Conservation (phyloP, 192 early-diverging fungal genomes). For the Tieghemiomyces parasiticus region DNA sequence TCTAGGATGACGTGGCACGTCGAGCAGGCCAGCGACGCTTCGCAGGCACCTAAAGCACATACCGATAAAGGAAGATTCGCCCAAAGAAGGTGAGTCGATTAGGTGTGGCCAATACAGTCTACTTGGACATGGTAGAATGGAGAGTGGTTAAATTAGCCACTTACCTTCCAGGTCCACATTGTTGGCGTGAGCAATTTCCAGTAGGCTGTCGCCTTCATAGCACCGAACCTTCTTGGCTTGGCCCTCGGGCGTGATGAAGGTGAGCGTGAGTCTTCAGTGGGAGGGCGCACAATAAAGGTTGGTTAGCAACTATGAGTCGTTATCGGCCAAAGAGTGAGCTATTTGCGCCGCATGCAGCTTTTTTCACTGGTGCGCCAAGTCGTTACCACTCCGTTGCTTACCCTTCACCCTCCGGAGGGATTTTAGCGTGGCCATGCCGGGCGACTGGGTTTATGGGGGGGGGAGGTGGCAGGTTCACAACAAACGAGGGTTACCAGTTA, state of each 20-base stretch:
- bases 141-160: conserved; percentile 4
- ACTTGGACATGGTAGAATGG: background rate
- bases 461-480: too few relatives aligned
- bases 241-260: conserved; percentile 74
- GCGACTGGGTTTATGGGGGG: too few relatives aligned
- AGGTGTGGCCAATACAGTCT: too few relatives aligned
- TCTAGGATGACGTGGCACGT: conserved; percentile 90
- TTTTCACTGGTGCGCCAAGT: too few relatives aligned
- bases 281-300: background rate
- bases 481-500: too few relatives aligned
- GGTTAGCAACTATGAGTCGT: conserved; percentile 4
- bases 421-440: background rate
- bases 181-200: conserved; percentile 83
- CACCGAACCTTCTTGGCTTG: conserved; percentile 59
- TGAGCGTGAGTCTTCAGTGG: conserved; percentile 34
- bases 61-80: background rate
- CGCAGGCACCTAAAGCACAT: conserved; percentile 77
- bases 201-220: conserved; percentile 69
- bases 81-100: background rate
- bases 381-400: background rate
- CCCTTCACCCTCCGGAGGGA: conserved; percentile 6
- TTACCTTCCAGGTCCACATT: conserved; percentile 87
- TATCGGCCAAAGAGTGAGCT: too few relatives aligned
- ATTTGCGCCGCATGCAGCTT: too few relatives aligned
- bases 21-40: conserved; percentile 87